Conservation (phyloP, 2,329 filamentous ascomycete species). For the Zelopaecilomyces penicillatus region DNA sequence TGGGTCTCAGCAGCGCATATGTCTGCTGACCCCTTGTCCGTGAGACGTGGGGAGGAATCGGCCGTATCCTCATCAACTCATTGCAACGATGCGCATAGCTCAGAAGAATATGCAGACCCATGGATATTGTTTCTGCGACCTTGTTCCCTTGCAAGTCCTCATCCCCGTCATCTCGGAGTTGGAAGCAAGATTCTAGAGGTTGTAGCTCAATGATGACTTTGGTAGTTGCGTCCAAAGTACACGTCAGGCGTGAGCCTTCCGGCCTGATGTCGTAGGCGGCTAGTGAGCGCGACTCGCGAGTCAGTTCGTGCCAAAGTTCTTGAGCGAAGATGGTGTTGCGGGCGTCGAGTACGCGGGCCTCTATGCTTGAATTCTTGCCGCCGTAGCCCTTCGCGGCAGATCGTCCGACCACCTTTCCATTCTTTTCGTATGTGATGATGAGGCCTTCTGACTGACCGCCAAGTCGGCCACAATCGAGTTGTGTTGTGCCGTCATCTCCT, state of each 20-base stretch:
- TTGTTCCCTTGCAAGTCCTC: constrained; percentile 31
- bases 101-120: constrained; percentile 67
- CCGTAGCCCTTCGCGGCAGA: constrained; percentile 44
- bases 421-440: constrained; percentile 55
- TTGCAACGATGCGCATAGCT: constrained; percentile 71
- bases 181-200: constrained; percentile 38
- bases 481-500: constrained; percentile 63
- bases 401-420: constrained; percentile 50
- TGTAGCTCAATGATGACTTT: constrained; percentile 60
- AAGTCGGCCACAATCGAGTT: constrained; percentile 56
- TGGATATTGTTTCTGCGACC: constrained; percentile 56
- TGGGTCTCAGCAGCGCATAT: constrained; percentile 42
- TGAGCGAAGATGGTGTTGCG: constrained; percentile 73
- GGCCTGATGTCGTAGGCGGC: constrained; percentile 62
- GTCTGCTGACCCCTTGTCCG: constrained; percentile 31
- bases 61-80: constrained; percentile 57
- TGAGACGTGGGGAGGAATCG: constrained; percentile 32
- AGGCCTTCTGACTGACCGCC: constrained; percentile 50
- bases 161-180: constrained; percentile 12
- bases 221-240: constrained; percentile 43
- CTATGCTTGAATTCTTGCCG: constrained; percentile 45
- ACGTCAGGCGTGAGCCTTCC: constrained; percentile 48
- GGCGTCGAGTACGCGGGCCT: constrained; percentile 63
- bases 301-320: constrained; percentile 86
- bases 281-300: constrained; percentile 68